Conservation (phyloP, 805 yeast genomes). For the Ogataea thermomethanolica region DNA sequence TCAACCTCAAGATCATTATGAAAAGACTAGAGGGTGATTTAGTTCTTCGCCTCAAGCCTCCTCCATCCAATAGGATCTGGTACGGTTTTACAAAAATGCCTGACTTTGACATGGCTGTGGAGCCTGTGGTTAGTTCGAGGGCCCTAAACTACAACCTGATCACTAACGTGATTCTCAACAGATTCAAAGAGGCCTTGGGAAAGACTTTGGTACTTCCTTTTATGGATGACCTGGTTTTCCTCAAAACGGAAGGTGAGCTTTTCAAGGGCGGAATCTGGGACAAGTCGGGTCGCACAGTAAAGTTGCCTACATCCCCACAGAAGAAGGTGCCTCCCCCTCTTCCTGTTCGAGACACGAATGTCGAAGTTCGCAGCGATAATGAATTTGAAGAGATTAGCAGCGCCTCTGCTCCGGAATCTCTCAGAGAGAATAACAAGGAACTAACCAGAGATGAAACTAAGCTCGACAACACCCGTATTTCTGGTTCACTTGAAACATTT, state of each 20-base stretch:
- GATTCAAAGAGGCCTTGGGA: constrained; percentile 71
- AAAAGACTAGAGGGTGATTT: constrained; percentile 72
- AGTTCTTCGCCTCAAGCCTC: constrained; percentile 69
- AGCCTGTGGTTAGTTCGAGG: constrained; percentile 87
- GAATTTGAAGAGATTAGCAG: neutral
- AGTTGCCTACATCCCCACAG: neutral
- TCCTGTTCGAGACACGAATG: neutral
- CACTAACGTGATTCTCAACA: constrained; percentile 74
- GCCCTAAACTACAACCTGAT: constrained; percentile 74
- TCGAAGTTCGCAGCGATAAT: neutral
- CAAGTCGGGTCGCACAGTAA: constrained; percentile 28
- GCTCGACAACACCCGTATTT: neutral
- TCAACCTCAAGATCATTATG: constrained; percentile 67
- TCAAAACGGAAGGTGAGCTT: constrained; percentile 59
- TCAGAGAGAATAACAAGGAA: neutral
- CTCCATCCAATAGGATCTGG: constrained; percentile 91
- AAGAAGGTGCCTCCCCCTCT: constrained; percentile 1
- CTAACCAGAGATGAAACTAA: neutral
- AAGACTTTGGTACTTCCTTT: constrained; percentile 81
- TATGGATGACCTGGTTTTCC: constrained; percentile 84
- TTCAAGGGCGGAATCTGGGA: constrained; percentile 97
- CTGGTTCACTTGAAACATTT: neutral
- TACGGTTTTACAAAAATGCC: constrained; percentile 84
- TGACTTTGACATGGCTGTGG: constrained; percentile 65
- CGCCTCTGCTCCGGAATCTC: neutral